These are phyloP conservation scores for Erodium trifolium DNA, from an alignment of 441 rosid genomes.

Conservation along the genomic window DNA sequence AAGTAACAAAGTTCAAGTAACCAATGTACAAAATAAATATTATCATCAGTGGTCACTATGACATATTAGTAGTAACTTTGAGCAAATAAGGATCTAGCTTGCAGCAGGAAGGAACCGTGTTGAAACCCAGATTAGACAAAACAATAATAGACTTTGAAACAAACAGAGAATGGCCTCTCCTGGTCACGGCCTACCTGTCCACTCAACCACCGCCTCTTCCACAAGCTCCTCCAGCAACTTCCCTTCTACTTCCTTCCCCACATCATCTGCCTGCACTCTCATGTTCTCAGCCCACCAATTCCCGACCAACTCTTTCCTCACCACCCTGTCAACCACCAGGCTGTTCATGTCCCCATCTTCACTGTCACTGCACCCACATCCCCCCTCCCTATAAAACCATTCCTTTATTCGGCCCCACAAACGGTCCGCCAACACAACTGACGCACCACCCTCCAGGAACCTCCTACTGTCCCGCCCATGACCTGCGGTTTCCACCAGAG, in stretches of 20 bases:
- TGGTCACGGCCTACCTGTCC: conserved; percentile 15
- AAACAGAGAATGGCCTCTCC: too few species aligned
- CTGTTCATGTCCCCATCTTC: conserved; percentile 45
- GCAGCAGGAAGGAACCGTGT: too few species aligned
- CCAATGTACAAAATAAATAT: too few species aligned
- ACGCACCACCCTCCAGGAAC: conserved; percentile 19
- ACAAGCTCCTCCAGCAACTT: conserved; percentile 63
- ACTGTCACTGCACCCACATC: conserved; percentile 5
- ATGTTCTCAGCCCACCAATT: conserved; percentile 46
- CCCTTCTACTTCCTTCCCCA: conserved; percentile 50
- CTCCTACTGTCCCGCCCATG: conserved; percentile 17
- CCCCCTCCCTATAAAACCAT: conserved; percentile 41
- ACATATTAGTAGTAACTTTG: too few species aligned
- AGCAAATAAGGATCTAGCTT: too few species aligned
- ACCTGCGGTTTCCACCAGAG: conserved; percentile 36
- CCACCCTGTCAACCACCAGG: conserved; percentile 49
- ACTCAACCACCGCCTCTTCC: conserved; percentile 58
- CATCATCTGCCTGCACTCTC: conserved; percentile 40
- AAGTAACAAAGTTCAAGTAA: too few species aligned
- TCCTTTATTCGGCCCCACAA: conserved; percentile 49
- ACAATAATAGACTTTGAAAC: too few species aligned
- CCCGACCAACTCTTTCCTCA: conserved; percentile 58
- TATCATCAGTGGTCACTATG: too few species aligned
- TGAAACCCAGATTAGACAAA: too few species aligned
- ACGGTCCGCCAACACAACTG: conserved; percentile 18